These are phyloP conservation scores for Agrostemma githago DNA, from an alignment of 148 eudicot genomes.

Conservation along the genomic window DNA sequence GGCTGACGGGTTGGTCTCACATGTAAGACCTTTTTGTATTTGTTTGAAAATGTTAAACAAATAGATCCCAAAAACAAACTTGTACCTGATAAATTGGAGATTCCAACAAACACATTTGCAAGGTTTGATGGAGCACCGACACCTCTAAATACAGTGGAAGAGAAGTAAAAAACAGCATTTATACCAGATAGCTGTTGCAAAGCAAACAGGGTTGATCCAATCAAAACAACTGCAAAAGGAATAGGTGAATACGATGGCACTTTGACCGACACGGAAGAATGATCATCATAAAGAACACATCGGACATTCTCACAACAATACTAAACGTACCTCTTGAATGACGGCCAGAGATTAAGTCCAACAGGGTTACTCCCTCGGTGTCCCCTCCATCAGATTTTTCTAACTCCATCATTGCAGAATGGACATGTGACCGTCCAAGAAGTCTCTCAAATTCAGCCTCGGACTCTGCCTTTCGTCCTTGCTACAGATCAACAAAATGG, in stretches of 20 bases:
- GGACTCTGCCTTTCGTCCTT: constrained; percentile 76
- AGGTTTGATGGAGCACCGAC: constrained; percentile 88
- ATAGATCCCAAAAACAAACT: not conserved
- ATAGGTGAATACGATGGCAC: constrained; percentile 44
- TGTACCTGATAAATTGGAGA: constrained; percentile 73
- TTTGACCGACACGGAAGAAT: constrained; percentile 21
- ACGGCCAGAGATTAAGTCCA: constrained; percentile 72
- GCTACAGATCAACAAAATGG: constrained; percentile 29
- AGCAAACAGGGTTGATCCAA: constrained; percentile 99
- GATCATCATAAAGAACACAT: not conserved
- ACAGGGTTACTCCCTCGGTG: constrained; percentile 41
- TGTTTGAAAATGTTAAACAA: not conserved
- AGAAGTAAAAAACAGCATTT: constrained; percentile 98
- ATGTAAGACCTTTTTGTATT: not conserved
- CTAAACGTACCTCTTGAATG: constrained; percentile 68
- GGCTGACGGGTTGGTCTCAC: not conserved
- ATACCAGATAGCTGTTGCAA: constrained; percentile 99
- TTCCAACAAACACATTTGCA: constrained; percentile 72
- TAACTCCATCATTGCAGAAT: constrained; percentile 72
- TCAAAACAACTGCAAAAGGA: constrained; percentile 99
- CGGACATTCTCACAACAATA: constrained; percentile 1
- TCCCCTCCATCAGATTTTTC: constrained; percentile 77
- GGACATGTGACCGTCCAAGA: constrained; percentile 64
- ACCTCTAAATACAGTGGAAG: constrained; percentile 99
- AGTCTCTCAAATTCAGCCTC: constrained; percentile 73